Evolutionary conservation across 2,329 filamentous ascomycete species (phyloP), one percentile per base, ranked within the genome.

Genomic region (Penicillium sp.): DNA sequence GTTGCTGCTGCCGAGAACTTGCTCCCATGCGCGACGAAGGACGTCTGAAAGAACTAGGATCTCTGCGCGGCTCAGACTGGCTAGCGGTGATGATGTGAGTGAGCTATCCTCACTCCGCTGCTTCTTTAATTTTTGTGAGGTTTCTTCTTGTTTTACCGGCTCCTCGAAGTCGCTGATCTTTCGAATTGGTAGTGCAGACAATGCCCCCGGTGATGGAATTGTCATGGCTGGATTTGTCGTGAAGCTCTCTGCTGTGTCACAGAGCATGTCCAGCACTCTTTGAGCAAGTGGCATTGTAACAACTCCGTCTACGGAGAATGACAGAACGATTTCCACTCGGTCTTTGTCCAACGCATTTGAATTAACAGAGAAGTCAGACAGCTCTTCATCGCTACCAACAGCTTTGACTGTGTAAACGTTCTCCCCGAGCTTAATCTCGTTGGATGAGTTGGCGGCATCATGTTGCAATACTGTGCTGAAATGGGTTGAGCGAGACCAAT

Each of bases 381-480:
- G 67, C 52, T 73, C 73, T 53, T 75, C 73, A 12, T 73, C 67
- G 12, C 71, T 68, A 9, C 73, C 73, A 2, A 67, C 68, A 33
- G 70, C 70, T 5, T 73, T 72, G 62, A 76, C 67, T 23, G 63
- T 66, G 61, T 76, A 76, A 18, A 62, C 66, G 47, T 65, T 74
- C 49, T 65, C 69, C 43, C 74, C 74, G 1, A 76, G 65, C 24
- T 70, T 64, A 47, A 76, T 66, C 18, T 69, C 63, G 9, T 65
- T 68, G 23, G 73, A 68, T 26, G 69, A 70, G 26, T 69, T 66
- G 24, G 73, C 65, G 9, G 69, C 72, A 50, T 74, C 71, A 49
- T 74, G 72, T 61, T 74, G 71, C 24, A 76, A 70, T 0, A 72
- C 68, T 5, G 68, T 76, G 8, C 71, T 74, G 55, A 75, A 76